These are phyloP conservation scores for Suillus plorans DNA, from an alignment of 768 basidiomycete genomes.

Conservation along the genomic window DNA sequence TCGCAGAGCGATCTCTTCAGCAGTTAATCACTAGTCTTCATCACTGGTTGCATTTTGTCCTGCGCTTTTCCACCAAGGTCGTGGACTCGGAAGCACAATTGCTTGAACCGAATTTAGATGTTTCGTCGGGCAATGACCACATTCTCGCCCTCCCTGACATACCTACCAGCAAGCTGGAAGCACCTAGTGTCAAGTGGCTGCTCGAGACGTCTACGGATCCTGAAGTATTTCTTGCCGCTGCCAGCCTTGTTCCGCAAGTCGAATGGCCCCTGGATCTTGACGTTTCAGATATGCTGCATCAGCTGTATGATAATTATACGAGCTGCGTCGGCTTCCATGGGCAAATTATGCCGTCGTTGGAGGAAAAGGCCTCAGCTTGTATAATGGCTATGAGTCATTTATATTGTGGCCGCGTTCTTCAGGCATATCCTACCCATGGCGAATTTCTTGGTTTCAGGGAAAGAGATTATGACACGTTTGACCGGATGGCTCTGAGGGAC, in stretches of 20 bases:
- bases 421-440: background rate
- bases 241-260: background rate
- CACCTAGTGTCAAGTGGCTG: conserved; percentile 9
- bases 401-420: background rate
- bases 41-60: background rate
- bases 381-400: background rate
- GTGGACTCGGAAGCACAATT: background rate
- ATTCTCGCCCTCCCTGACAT: background rate
- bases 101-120: no score
- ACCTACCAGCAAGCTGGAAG: background rate
- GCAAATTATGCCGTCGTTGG: background rate
- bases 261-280: background rate
- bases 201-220: background rate
- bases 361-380: background rate
- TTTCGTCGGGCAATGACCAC: background rate
- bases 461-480: background rate
- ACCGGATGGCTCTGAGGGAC: rapidly evolving
- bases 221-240: background rate
- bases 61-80: background rate
- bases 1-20: background rate
- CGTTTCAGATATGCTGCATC: background rate
- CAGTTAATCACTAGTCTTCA: background rate
- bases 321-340: background rate
- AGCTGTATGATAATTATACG: background rate
- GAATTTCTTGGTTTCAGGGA: background rate